Percentiles rank a stretch among this genome's conserved stretches.
phyloP scores from a whole-genome alignment of 1,284 basidiomycete species.

The Ganoderma boninense region DNA sequence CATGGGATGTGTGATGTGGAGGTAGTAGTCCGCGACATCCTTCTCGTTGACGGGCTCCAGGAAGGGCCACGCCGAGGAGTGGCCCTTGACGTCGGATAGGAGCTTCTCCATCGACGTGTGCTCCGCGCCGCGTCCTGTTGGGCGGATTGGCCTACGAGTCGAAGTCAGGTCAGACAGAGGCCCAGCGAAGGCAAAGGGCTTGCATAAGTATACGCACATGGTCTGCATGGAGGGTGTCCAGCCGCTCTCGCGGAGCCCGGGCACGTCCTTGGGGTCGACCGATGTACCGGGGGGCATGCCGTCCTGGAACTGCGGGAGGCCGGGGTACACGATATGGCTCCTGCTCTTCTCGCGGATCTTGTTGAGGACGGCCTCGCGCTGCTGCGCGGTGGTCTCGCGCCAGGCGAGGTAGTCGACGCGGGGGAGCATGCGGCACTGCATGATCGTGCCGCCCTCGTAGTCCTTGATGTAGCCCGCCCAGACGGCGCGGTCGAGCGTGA shows the following conservation, averaged over 20 bases:
- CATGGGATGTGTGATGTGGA: constrained; percentile 93
- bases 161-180: no score
- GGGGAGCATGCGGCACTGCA: constrained; percentile 96
- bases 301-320: constrained; percentile 82
- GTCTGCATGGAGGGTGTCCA: constrained; percentile 92
- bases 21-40: constrained; percentile 93
- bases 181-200: no score
- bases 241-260: constrained; percentile 92
- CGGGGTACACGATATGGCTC: constrained; percentile 88
- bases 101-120: constrained; percentile 83
- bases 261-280: constrained; percentile 80
- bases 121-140: constrained; percentile 62
- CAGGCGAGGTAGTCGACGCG: constrained; percentile 93
- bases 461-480: constrained; percentile 99
- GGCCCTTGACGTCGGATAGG: constrained; percentile 83
- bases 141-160: constrained; percentile 36
- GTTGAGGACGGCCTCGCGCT: constrained; percentile 88
- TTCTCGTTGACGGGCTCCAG: constrained; percentile 81
- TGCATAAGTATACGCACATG: constrained; percentile 48
- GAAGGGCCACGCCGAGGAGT: constrained; percentile 92
- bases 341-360: constrained; percentile 92
- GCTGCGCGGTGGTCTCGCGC: constrained; percentile 78
- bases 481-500: constrained; percentile 86
- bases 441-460: constrained; percentile 99
- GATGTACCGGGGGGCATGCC: constrained; percentile 54